Percentiles rank a stretch among this genome's conserved stretches.
phyloP scores from a whole-genome alignment of 169 alveolate species.

The Plasmodium chabaudi region DNA sequence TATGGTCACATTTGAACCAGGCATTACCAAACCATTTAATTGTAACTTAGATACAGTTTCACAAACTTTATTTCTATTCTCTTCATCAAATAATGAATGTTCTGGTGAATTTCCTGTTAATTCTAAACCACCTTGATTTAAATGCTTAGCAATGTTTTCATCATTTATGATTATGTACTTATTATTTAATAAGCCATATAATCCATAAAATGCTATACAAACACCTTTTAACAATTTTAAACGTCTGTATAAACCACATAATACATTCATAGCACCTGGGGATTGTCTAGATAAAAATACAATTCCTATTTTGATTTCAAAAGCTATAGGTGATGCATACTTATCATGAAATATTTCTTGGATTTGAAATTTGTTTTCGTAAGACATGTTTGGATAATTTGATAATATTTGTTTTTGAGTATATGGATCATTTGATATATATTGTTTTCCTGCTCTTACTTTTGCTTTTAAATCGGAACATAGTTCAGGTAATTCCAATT shows the following conservation, averaged over 20 bases:
- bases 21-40: conserved; percentile 95
- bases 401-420: conserved; percentile 90
- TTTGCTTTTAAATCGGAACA: conserved; percentile 80
- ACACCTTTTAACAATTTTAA: conserved; percentile 84
- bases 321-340: conserved; percentile 53
- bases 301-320: conserved; percentile 90
- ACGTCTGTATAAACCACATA: conserved; percentile 96
- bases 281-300: conserved; percentile 95
- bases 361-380: conserved; percentile 77
- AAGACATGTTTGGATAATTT: conserved; percentile 89
- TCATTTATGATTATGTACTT: conserved; percentile 89
- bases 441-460: conserved; percentile 82
- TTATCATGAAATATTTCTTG: conserved; percentile 83
- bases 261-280: conserved; percentile 97
- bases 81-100: conserved; percentile 81
- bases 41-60: conserved; percentile 87
- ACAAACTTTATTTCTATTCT: conserved; percentile 80
- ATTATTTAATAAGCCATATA: conserved; percentile 93
- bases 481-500: conserved; percentile 79
- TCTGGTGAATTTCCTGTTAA: conserved; percentile 91
- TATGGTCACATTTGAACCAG: conserved; percentile 97
- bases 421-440: conserved; percentile 88
- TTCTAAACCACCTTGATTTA: conserved; percentile 97
- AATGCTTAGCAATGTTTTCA: conserved; percentile 90
- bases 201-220: conserved; percentile 92